Evolutionary conservation across 176 grass and related monocot species (phyloP), one percentile per base, ranked within the genome.

Genomic region (Melocanna baccifera): DNA sequence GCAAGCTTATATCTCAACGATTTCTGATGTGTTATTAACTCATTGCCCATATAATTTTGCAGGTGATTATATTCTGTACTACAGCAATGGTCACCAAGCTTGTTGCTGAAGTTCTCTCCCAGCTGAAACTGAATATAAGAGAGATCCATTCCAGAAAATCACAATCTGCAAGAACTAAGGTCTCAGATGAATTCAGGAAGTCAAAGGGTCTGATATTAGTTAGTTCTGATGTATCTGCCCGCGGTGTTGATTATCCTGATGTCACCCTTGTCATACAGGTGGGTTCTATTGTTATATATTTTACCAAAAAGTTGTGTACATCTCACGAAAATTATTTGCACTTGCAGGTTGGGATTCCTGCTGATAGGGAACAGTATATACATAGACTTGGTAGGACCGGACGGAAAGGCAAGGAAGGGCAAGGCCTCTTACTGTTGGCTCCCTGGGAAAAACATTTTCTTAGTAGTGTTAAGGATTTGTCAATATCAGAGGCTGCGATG

Each of bases 21-120:
- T 77, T 81, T 72, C 67, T 10, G 11, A 75, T 83, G 15, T 57
- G 12, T 36, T 36, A 36, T 36, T 36, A 36, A 36, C 34, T 46
- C 36, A 81, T 69, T 78, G 32, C 62, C 62, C 71, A 59, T 75
- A 45, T 13, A 41, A 64, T 69, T 74, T 83, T 91, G 80, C 81
- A 98, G 96, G 96, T 96, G 16, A 94, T 99, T 75, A 62, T 99
- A 73, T 99, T 99, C 62, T 99, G 96, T 86, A 99, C 96, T 55
- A 99, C 93, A 78, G 96, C 96, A 69, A 96, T 92, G 96, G 89
- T 89, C 41, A 99, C 96, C 51, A 94, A 78, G 77, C 89, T 99
- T 71, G 87, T 94, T 12, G 93, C 93, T 74, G 93, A 92, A 20
- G 37, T 96, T 64, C 91, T 99, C 67, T 86, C 81, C 41, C 83